Evolutionary conservation across 768 basidiomycete species (phyloP).

Genomic region (Podaxis sp.): DNA sequence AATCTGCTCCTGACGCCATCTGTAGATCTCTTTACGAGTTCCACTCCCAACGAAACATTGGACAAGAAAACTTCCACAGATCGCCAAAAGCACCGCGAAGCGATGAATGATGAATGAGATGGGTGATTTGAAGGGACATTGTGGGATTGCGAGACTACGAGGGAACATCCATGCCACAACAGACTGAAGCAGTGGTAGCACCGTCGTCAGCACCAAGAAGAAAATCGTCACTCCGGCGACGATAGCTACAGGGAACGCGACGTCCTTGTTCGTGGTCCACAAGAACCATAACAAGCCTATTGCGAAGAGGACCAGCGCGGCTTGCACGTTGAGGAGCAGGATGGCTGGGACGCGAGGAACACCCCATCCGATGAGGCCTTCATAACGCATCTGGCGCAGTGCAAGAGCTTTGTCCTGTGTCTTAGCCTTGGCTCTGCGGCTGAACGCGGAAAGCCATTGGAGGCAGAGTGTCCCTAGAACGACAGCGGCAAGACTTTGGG

Average conservation of each 20-base stretch:
- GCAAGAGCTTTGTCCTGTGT: slow-evolving; percentile 19
- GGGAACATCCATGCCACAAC: slow-evolving; percentile 8
- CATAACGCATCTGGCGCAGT: slow-evolving; percentile 28
- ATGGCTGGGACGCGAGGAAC: slow-evolving; percentile 27
- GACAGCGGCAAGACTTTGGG: slow-evolving; percentile 20
- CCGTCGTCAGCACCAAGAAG: slow-evolving; percentile 22
- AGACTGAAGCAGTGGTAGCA: slow-evolving; percentile 26
- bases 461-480: slow-evolving; percentile 22
- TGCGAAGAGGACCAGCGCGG: slow-evolving; percentile 30
- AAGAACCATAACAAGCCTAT: slow-evolving; percentile 28
- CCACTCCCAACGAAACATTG: neutral
- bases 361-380: slow-evolving; percentile 29
- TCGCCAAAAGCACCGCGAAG: slow-evolving; percentile 7
- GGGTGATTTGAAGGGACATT: slow-evolving; percentile 30
- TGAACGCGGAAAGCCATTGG: slow-evolving; percentile 26
- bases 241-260: slow-evolving; percentile 22
- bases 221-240: slow-evolving; percentile 23
- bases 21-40: neutral
- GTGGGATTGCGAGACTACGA: slow-evolving; percentile 10
- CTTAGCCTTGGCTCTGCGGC: slow-evolving; percentile 15
- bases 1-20: slow-evolving; percentile 2
- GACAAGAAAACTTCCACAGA: neutral
- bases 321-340: slow-evolving; percentile 30
- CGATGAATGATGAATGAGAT: slow-evolving; percentile 25
- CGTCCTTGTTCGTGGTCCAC: slow-evolving; percentile 23